Evolutionary conservation across 2,329 filamentous ascomycete species (phyloP).

Genomic region (Aspergillus cejpii): DNA sequence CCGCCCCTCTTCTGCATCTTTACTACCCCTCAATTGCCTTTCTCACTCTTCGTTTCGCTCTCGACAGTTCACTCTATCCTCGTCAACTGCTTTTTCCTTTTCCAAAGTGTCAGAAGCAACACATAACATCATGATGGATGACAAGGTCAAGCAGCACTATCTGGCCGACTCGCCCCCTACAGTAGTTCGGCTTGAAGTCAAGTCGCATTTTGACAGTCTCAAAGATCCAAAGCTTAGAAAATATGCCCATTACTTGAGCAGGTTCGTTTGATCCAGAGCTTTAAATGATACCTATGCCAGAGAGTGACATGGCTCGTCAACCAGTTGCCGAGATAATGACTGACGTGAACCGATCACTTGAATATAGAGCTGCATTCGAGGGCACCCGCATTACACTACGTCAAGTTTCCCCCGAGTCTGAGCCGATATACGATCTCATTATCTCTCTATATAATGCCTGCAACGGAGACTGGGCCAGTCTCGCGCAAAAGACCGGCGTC

Average conservation of each 20-base stretch:
- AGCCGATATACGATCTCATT: conserved; percentile 75
- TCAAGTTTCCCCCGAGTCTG: conserved; percentile 74
- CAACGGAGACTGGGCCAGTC: conserved; percentile 62
- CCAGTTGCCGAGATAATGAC: conserved; percentile 2
- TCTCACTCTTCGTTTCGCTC: conserved; percentile 9
- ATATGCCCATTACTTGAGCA: conserved; percentile 86
- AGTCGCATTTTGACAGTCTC: conserved; percentile 75
- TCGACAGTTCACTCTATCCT: conserved; percentile 10
- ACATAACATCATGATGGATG: conserved; percentile 32
- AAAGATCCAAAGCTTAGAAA: conserved; percentile 61
- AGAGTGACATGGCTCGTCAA: background rate
- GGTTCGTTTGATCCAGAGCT: conserved; percentile 40
- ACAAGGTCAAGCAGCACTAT: conserved; percentile 56
- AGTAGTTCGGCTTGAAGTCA: conserved; percentile 80
- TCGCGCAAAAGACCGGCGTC: conserved; percentile 59
- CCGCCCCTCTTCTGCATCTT: conserved; percentile 13
- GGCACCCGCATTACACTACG: conserved; percentile 72
- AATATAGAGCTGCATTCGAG: conserved; percentile 62
- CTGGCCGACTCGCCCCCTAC: conserved; percentile 85
- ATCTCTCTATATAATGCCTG: conserved; percentile 61
- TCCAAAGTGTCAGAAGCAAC: conserved; percentile 11
- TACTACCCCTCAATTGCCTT: conserved; percentile 14
- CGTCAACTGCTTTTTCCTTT: conserved; percentile 13
- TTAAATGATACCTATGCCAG: background rate
- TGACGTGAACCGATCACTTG: conserved; percentile 9